Conservation (phyloP, 2,329 filamentous ascomycete species). For the Aspergillus vadensis region DNA sequence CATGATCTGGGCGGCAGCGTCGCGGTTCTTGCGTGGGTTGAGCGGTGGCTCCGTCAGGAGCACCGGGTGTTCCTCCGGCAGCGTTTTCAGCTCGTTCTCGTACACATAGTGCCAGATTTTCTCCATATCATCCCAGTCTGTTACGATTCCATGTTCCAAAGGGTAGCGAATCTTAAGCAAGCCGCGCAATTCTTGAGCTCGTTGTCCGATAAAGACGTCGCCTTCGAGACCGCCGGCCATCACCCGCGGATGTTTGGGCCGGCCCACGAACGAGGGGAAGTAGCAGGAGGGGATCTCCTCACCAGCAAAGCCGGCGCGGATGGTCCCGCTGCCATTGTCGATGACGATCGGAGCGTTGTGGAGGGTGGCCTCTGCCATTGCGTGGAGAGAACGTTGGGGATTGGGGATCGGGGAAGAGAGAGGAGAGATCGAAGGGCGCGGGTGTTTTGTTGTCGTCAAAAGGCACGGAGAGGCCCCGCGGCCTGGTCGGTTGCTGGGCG, state of each 20-base stretch:
- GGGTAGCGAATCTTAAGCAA: conserved; percentile 95
- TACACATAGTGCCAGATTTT: conserved; percentile 99
- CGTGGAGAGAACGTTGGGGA: conserved; percentile 22
- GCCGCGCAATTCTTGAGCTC: conserved; percentile 86
- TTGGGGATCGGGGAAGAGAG: conserved; percentile 16
- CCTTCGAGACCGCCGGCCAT: conserved; percentile 96
- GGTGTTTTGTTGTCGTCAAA: conserved; percentile 24
- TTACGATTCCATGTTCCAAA: conserved; percentile 95
- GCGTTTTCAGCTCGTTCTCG: conserved; percentile 89
- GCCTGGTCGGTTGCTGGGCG: conserved; percentile 18
- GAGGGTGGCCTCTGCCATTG: conserved; percentile 67
- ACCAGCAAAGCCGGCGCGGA: conserved; percentile 93
- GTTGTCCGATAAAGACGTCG: conserved; percentile 93
- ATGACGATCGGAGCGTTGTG: conserved; percentile 99
- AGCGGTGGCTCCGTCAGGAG: conserved; percentile 93
- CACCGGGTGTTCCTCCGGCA: conserved; percentile 98
- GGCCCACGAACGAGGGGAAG: conserved; percentile 95
- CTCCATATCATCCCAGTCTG: conserved; percentile 99
- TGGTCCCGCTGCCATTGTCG: conserved; percentile 97
- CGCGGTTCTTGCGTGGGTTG: conserved; percentile 92
- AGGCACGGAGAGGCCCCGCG: conserved; percentile 30
- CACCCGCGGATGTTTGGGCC: conserved; percentile 91
- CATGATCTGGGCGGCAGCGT: conserved; percentile 93
- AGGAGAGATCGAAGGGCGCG: conserved; percentile 16
- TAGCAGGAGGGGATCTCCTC: conserved; percentile 95